These are phyloP conservation scores for Flaveria bidentis DNA, from an alignment of 129 eudicot species.

Conservation along the genomic window DNA sequence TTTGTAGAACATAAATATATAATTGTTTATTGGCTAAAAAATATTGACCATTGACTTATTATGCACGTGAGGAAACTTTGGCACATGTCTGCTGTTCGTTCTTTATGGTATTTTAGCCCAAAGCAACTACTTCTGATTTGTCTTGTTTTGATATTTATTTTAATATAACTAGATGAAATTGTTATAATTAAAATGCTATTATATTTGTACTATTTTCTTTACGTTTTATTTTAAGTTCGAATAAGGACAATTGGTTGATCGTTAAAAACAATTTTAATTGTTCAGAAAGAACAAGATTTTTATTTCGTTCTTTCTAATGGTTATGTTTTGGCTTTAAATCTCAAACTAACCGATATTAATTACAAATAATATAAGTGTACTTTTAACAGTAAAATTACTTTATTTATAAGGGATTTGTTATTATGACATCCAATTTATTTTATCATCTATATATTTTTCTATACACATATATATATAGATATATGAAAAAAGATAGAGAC, in stretches of 20 bases:
- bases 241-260: background rate
- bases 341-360: too few species aligned
- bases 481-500: too few species aligned
- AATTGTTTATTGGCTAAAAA: too few species aligned
- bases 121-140: constrained; percentile 4
- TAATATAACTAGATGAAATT: background rate
- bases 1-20: too few species aligned
- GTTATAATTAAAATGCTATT: too few species aligned
- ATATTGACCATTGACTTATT: background rate
- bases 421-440: too few species aligned
- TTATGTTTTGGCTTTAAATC: too few species aligned
- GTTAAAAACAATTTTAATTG: background rate
- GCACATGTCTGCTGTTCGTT: background rate
- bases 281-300: background rate
- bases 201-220: background rate
- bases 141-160: background rate
- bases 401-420: too few species aligned
- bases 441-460: too few species aligned
- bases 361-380: too few species aligned
- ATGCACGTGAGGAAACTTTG: background rate
- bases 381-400: too few species aligned
- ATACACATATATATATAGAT: too few species aligned
- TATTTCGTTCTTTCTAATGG: background rate
- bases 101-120: background rate
- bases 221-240: background rate